phyloP scores from a whole-genome alignment of 768 basidiomycete genomes.

The Hypsizygus marmoreus region DNA sequence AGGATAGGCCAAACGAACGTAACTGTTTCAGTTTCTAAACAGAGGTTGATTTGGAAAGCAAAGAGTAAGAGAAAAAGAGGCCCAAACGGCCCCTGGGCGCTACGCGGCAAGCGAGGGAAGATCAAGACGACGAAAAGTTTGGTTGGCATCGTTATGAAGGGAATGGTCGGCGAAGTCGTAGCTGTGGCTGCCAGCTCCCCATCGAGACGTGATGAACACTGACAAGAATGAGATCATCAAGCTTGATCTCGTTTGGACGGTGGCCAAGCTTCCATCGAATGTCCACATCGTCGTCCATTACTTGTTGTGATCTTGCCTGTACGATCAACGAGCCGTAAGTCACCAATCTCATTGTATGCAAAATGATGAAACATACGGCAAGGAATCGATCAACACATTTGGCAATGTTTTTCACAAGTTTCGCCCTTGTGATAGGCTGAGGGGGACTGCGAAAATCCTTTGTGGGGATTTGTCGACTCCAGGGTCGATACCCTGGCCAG shows the following conservation, averaged over 20 bases:
- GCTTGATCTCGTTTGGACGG: slow-evolving; percentile 49
- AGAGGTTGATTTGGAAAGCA: too few relatives aligned
- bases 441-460: slow-evolving; percentile 80
- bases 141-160: slow-evolving; percentile 1
- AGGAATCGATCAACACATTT: slow-evolving; percentile 76
- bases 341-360: too few relatives aligned
- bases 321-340: slow-evolving; percentile 4
- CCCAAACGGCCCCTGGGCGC: too few relatives aligned
- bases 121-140: not conserved
- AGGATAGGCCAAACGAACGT: too few relatives aligned
- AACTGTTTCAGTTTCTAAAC: too few relatives aligned
- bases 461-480: slow-evolving; percentile 83
- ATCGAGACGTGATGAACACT: slow-evolving; percentile 83
- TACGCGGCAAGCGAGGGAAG: too few relatives aligned
- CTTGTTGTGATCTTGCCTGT: slow-evolving; percentile 50
- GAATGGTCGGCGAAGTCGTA: slow-evolving; percentile 54
- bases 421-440: slow-evolving; percentile 72
- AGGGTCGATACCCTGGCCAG: slow-evolving; percentile 82
- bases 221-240: slow-evolving; percentile 72
- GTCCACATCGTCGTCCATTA: slow-evolving; percentile 69
- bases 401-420: slow-evolving; percentile 79
- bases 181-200: slow-evolving; percentile 81
- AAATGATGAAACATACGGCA: slow-evolving; percentile 38
- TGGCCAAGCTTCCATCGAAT: slow-evolving; percentile 62
- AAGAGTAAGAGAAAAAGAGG: too few relatives aligned